These are phyloP conservation scores for Euclidium syriacum DNA, from an alignment of 345 rosid genomes.

Conservation along the genomic window DNA sequence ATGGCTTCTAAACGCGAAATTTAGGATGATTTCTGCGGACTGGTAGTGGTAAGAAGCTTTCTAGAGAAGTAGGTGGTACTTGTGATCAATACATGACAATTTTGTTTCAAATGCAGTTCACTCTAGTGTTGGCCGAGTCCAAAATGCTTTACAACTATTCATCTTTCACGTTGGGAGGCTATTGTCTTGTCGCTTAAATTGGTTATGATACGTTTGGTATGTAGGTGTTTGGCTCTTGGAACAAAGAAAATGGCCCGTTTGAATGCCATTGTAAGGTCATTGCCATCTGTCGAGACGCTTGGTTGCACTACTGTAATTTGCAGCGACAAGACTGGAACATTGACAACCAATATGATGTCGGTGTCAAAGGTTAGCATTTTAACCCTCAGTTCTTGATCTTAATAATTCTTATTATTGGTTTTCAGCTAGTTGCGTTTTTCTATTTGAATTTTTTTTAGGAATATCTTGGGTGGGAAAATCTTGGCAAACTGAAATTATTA, in stretches of 20 bases:
- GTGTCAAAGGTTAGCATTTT: slow-evolving; percentile 73
- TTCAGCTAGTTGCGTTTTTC: background rate
- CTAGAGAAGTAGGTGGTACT: slow-evolving; percentile 2
- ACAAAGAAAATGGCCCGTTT: slow-evolving; percentile 99
- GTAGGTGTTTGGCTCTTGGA: slow-evolving; percentile 98
- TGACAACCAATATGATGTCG: slow-evolving; percentile 99
- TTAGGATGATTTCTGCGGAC: background rate
- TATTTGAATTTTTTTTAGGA: background rate
- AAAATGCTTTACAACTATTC: slow-evolving; percentile 2
- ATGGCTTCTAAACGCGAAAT: background rate
- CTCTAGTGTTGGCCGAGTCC: slow-evolving; percentile 5
- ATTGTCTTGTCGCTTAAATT: slow-evolving; percentile 7
- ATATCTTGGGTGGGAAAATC: slow-evolving; percentile 3
- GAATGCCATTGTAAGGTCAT: slow-evolving; percentile 95
- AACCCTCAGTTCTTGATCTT: background rate
- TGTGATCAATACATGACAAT: slow-evolving; percentile 1
- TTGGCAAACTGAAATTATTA: background rate
- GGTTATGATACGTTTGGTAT: slow-evolving; percentile 18
- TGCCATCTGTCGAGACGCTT: slow-evolving; percentile 97
- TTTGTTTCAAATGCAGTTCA: slow-evolving; percentile 8
- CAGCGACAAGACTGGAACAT: slow-evolving; percentile 97
- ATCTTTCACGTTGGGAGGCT: background rate
- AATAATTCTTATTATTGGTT: slow-evolving; percentile 6
- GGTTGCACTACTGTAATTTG: slow-evolving; percentile 99
- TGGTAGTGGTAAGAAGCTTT: background rate